Conservation (phyloP, 768 basidiomycete species). For the Crassisporium funariophilum region DNA sequence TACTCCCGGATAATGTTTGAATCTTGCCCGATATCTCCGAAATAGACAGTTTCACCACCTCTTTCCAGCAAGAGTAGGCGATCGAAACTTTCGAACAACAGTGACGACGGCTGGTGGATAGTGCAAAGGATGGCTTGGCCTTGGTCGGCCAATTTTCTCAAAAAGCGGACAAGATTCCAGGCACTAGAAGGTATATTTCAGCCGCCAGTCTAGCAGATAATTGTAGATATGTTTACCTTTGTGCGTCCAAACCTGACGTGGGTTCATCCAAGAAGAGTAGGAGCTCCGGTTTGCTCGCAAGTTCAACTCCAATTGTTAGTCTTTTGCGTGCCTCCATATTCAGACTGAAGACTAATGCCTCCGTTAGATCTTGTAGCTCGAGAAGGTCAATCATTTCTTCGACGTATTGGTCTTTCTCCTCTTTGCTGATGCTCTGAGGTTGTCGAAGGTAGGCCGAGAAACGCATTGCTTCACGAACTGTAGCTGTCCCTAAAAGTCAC, state of each 20-base stretch:
- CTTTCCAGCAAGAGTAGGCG: slow-evolving; percentile 65
- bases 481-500: slow-evolving; percentile 52
- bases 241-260: slow-evolving; percentile 46
- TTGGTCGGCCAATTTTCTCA: slow-evolving; percentile 79
- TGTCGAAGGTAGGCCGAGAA: slow-evolving; percentile 88
- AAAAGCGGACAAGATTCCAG: slow-evolving; percentile 81
- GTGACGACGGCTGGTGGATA: slow-evolving; percentile 85
- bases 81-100: slow-evolving; percentile 88
- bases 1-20: slow-evolving; percentile 71
- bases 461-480: slow-evolving; percentile 83
- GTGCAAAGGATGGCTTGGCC: slow-evolving; percentile 92
- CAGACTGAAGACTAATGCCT: slow-evolving; percentile 76
- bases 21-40: slow-evolving; percentile 82
- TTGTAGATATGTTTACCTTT: slow-evolving; percentile 30
- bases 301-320: slow-evolving; percentile 88
- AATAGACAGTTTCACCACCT: slow-evolving; percentile 93
- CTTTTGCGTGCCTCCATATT: slow-evolving; percentile 77
- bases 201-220: slow-evolving; percentile 32
- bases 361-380: slow-evolving; percentile 81
- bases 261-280: slow-evolving; percentile 68
- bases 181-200: slow-evolving; percentile 63
- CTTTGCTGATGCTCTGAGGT: slow-evolving; percentile 61
- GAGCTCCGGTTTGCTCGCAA: slow-evolving; percentile 84
- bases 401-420: slow-evolving; percentile 79
- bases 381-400: slow-evolving; percentile 84